Conservation (phyloP, 2,329 filamentous ascomycete species). For the Beauveria pseudobassiana region DNA sequence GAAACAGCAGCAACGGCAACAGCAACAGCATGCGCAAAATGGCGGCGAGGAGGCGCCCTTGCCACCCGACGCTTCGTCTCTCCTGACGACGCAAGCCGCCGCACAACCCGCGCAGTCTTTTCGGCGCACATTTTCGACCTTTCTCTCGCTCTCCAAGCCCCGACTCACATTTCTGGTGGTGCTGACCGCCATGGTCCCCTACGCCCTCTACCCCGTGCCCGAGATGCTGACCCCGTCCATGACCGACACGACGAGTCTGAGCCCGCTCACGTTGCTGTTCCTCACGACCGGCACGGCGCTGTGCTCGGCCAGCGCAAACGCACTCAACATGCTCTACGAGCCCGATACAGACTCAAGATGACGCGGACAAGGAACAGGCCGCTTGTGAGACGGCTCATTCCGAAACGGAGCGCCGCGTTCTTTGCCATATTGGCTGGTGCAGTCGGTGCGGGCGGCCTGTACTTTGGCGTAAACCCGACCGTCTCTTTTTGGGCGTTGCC, state of each 20-base stretch:
- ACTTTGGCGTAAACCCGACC: conserved; percentile 89
- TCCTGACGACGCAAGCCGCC: conserved; percentile 45
- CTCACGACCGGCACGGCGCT: conserved; percentile 83
- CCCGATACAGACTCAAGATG: conserved; percentile 85
- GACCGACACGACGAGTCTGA: conserved; percentile 68
- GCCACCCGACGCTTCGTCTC: conserved; percentile 46
- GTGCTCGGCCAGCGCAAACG: conserved; percentile 85
- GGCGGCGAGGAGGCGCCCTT: conserved; percentile 23
- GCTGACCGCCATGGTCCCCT: conserved; percentile 82
- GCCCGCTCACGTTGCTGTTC: conserved; percentile 85
- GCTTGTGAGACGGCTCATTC: conserved; percentile 74
- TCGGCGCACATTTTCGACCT: conserved; percentile 65
- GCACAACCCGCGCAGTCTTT: conserved; percentile 42
- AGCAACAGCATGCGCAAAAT: conserved; percentile 8
- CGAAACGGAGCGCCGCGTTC: conserved; percentile 59
- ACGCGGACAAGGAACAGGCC: conserved; percentile 85
- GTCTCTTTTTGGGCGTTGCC: conserved; percentile 72
- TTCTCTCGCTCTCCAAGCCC: conserved; percentile 90
- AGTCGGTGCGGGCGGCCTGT: conserved; percentile 64
- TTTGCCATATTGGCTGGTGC: conserved; percentile 72
- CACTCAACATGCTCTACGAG: conserved; percentile 97
- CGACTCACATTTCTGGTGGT: conserved; percentile 87
- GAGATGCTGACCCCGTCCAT: conserved; percentile 67
- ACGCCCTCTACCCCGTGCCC: conserved; percentile 88
- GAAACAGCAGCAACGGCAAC: conserved; percentile 18